phyloP scores from a whole-genome alignment of 2,329 filamentous ascomycete species.

The Hypoxylon sp. region DNA sequence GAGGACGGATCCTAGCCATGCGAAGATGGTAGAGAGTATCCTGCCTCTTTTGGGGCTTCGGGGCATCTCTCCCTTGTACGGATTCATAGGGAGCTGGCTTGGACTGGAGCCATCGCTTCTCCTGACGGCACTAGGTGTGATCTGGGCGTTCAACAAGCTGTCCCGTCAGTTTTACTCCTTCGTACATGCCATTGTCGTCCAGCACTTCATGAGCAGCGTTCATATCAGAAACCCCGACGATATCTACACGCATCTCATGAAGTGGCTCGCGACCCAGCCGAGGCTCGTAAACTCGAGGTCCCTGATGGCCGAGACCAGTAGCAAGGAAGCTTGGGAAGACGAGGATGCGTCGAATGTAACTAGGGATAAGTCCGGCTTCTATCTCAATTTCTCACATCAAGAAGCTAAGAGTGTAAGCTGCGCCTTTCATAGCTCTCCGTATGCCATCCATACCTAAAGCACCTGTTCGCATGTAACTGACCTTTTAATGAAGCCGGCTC shows the following conservation, averaged over 20 bases:
- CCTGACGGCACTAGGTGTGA: constrained; percentile 58
- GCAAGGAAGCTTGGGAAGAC: constrained; percentile 65
- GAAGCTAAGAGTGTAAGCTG: constrained; percentile 61
- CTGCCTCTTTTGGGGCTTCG: constrained; percentile 59
- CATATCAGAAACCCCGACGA: constrained; percentile 67
- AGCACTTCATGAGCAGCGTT: constrained; percentile 64
- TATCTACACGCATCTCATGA: constrained; percentile 69
- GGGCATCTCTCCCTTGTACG: constrained; percentile 59
- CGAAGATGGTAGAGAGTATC: constrained; percentile 54
- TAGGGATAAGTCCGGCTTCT: constrained; percentile 52
- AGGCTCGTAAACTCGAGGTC: constrained; percentile 63
- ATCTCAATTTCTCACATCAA: constrained; percentile 70
- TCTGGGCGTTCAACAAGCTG: constrained; percentile 61
- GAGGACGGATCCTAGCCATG: constrained; percentile 23
- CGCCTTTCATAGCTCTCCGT: not conserved
- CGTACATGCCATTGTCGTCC: constrained; percentile 54
- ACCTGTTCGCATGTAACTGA: constrained; percentile 15
- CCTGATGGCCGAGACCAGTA: constrained; percentile 67
- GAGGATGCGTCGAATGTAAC: constrained; percentile 51
- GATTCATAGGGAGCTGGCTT: constrained; percentile 57
- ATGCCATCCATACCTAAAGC: not conserved
- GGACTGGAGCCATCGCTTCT: constrained; percentile 63
- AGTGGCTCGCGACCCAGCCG: constrained; percentile 67
- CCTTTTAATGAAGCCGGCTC: constrained; percentile 54
- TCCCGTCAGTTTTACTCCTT: constrained; percentile 52